Evolutionary conservation across 139 green algal genomes (phyloP).

Genomic region (Marvania coccoides): DNA sequence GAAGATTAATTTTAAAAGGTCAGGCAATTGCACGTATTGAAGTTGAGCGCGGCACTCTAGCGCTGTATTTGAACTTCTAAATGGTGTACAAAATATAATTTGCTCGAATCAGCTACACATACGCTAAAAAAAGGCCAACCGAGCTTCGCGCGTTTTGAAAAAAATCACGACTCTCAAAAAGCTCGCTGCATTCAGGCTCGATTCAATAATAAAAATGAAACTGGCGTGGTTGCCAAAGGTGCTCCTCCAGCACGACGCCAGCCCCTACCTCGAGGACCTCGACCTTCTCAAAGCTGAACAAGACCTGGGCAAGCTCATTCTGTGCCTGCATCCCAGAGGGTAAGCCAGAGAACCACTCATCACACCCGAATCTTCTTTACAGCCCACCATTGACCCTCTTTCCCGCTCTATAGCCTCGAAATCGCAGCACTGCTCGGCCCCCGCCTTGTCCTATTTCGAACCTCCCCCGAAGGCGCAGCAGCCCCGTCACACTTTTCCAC

Average conservation of each 20-base stretch:
- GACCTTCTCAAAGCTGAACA: constrained; percentile 11
- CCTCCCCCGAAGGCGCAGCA: background rate
- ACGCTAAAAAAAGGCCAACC: too few relatives aligned
- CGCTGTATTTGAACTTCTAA: too few relatives aligned
- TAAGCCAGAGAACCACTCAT: background rate
- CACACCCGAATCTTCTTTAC: background rate
- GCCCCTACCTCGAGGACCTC: background rate
- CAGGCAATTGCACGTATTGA: too few relatives aligned
- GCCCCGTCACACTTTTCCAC: background rate
- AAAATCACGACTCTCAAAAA: too few relatives aligned
- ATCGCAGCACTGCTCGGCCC: constrained; percentile 7
- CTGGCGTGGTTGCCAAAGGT: constrained; percentile 13
- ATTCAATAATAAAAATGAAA: too few relatives aligned
- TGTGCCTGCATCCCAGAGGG: background rate
- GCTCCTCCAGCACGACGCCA: constrained; percentile 27
- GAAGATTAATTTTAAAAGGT: too few relatives aligned
- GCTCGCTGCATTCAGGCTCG: too few relatives aligned
- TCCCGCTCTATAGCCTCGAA: background rate
- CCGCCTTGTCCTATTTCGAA: constrained; percentile 2
- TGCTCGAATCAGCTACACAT: too few relatives aligned
- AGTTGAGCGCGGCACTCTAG: too few relatives aligned
- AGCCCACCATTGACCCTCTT: background rate
- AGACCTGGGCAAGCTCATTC: background rate
- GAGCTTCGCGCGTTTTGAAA: too few relatives aligned
- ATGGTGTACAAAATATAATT: too few relatives aligned